Percentiles rank a stretch among this genome's conserved stretches.
Evolutionary conservation across 768 basidiomycete species (phyloP).

Genomic region (Tubosaeta sp.): DNA sequence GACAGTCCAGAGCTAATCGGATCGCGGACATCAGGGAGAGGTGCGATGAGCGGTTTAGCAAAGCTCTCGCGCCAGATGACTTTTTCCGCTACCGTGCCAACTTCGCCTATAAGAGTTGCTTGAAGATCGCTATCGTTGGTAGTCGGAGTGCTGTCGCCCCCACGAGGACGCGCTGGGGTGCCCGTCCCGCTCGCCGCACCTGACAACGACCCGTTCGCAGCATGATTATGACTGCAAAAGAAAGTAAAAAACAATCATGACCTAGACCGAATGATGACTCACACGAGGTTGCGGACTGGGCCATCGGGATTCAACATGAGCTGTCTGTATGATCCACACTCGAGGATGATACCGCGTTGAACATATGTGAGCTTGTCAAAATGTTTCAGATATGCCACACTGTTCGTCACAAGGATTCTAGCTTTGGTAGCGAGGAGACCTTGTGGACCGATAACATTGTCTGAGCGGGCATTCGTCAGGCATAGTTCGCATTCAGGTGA

Average conservation of each 20-base stretch:
- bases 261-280: constrained; percentile 23
- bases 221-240: constrained; percentile 41
- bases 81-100: constrained; percentile 46
- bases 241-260: background rate
- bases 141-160: constrained; percentile 14
- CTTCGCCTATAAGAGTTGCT: constrained; percentile 23
- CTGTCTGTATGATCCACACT: constrained; percentile 61
- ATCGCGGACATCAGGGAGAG: constrained; percentile 36
- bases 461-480: constrained; percentile 32
- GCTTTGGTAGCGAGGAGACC: constrained; percentile 82
- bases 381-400: constrained; percentile 74
- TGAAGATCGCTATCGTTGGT: constrained; percentile 19
- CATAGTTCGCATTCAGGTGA: background rate
- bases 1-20: constrained; percentile 44
- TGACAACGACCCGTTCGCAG: constrained; percentile 40
- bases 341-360: constrained; percentile 78
- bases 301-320: constrained; percentile 57
- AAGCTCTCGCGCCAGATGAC: constrained; percentile 54
- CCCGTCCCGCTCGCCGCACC: constrained; percentile 36
- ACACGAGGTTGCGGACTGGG: constrained; percentile 76
- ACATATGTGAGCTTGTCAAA: constrained; percentile 75
- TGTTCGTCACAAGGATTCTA: constrained; percentile 82
- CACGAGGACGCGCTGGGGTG: constrained; percentile 44
- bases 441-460: constrained; percentile 81
- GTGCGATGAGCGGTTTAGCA: constrained; percentile 48